Conservation (phyloP, 805 yeast genomes). For the Zygotorulaspora sp. region DNA sequence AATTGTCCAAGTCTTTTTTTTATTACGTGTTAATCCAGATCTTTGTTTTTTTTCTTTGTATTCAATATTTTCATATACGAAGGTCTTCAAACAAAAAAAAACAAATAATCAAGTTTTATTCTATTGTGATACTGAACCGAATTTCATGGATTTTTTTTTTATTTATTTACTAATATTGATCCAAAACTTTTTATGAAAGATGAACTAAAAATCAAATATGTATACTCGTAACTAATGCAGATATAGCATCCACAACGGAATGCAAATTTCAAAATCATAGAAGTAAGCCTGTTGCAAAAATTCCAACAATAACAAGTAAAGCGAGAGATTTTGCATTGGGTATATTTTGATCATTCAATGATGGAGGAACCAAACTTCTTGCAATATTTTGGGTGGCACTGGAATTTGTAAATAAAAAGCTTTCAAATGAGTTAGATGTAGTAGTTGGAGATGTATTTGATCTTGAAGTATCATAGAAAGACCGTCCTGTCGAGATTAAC, state of each 20-base stretch:
- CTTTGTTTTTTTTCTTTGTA: neutral
- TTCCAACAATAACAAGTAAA: neutral
- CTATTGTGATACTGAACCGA: no score
- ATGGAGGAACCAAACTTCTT: neutral
- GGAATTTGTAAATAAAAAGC: conserved; percentile 6
- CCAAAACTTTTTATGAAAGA: no score
- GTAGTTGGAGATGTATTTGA: conserved; percentile 11
- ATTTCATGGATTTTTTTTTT: no score
- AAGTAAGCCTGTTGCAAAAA: neutral
- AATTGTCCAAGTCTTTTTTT: no score
- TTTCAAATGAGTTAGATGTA: conserved; percentile 6
- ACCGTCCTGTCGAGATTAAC: conserved; percentile 29
- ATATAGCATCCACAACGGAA: no score
- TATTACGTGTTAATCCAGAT: conserved; percentile 1
- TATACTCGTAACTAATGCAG: no score
- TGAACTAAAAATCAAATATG: no score
- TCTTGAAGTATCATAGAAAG: conserved; percentile 31
- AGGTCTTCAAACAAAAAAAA: neutral
- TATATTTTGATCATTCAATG: neutral
- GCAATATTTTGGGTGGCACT: conserved; percentile 1
- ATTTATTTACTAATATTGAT: no score
- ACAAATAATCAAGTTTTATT: no score
- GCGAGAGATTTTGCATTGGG: neutral
- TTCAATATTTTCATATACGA: neutral
- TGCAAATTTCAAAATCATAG: neutral